Conservation (phyloP, 768 basidiomycete genomes). For the Termitomyces sp. region DNA sequence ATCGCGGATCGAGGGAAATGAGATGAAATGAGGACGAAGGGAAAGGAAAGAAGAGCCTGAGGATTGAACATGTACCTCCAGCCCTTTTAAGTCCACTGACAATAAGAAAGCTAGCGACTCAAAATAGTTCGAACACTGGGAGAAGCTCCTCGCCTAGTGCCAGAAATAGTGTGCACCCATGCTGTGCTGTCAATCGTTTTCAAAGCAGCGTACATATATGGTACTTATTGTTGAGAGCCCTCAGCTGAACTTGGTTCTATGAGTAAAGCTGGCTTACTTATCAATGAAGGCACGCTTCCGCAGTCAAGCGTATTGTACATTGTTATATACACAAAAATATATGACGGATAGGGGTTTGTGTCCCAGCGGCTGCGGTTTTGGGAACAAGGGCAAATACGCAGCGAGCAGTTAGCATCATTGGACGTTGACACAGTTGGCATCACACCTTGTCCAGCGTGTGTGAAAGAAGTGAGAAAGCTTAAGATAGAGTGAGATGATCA, state of each 20-base stretch:
- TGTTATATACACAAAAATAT: no score
- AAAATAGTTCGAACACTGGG: not conserved
- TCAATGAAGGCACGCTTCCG: not conserved
- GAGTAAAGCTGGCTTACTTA: not conserved
- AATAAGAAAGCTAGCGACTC: not conserved
- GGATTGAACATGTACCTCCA: not conserved
- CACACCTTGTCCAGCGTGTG: no score
- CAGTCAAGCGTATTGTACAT: no score
- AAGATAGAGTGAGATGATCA: no score
- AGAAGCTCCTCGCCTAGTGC: not conserved
- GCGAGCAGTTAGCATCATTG: no score
- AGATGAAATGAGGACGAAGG: not conserved
- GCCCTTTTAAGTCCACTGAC: not conserved
- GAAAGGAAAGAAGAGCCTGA: not conserved
- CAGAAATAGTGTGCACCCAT: not conserved
- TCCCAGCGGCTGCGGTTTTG: no score
- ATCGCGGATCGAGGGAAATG: not conserved
- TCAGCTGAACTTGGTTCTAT: not conserved
- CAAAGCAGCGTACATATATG: no score
- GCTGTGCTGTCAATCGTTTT: not conserved
- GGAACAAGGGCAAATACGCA: no score
- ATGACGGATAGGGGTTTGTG: no score
- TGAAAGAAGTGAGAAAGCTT: no score
- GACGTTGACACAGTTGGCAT: no score
- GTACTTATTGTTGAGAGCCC: not conserved